These are phyloP conservation scores for Fusarium sp. DNA, from an alignment of 2,329 filamentous ascomycete species.

Conservation along the genomic window DNA sequence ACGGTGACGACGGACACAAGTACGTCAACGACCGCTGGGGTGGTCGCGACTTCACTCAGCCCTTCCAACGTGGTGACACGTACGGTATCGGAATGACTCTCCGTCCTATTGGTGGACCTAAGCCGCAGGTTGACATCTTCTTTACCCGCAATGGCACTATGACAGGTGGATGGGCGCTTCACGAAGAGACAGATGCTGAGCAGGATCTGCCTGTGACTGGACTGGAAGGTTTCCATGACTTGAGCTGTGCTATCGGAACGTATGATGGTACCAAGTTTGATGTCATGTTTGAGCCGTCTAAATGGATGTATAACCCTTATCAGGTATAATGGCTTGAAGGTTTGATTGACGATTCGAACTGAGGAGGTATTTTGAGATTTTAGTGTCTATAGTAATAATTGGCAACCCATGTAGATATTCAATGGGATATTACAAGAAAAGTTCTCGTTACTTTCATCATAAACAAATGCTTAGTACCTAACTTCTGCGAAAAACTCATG, in stretches of 20 bases:
- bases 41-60: slow-evolving; percentile 73
- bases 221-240: slow-evolving; percentile 76
- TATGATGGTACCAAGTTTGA: slow-evolving; percentile 77
- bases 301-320: slow-evolving; percentile 65
- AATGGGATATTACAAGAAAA: slow-evolving; percentile 1
- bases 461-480: no score
- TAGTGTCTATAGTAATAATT: not conserved
- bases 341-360: not conserved
- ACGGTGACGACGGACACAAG: slow-evolving; percentile 81
- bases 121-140: slow-evolving; percentile 61
- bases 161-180: slow-evolving; percentile 74
- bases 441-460: not conserved
- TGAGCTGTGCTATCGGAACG: slow-evolving; percentile 76
- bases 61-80: slow-evolving; percentile 73
- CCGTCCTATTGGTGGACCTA: slow-evolving; percentile 46
- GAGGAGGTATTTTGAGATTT: not conserved
- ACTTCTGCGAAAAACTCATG: no score
- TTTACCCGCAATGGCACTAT: slow-evolving; percentile 74
- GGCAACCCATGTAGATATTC: not conserved
- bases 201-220: slow-evolving; percentile 72
- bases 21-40: slow-evolving; percentile 82
- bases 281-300: slow-evolving; percentile 68
- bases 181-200: slow-evolving; percentile 76
- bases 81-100: slow-evolving; percentile 79
- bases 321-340: slow-evolving; percentile 20